Base-by-base conservation (phyloP, 1,284 basidiomycete genomes). In the Naganishia albida region DNA sequence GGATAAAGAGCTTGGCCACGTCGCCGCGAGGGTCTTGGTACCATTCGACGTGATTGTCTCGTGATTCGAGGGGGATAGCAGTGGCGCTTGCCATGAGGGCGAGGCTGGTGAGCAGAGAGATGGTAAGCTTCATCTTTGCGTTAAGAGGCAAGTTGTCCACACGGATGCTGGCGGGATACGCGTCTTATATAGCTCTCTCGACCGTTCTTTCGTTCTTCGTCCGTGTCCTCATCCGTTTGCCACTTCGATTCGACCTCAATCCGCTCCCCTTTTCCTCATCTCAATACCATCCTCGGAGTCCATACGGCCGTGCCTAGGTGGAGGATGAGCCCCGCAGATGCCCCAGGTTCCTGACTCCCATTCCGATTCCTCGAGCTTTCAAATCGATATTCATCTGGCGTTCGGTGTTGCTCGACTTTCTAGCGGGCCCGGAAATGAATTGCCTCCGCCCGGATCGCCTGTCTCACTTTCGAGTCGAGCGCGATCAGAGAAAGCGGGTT, bases 291-390 rank as follows among this genome's bases (percentile, higher is more conserved):
- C 46, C 34, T 34, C 20, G 46, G 46, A 51, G 30, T 15, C 49
- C 30, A n/a, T 51, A n/a, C 54, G 54, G 55, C 3, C 16, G 55
- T 57, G 44, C 55, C 55, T 57, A 57, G 44, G 55, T 57, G 55
- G 55, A 57, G 55, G 52, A 40, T 7, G 23, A 6, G 16, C 13
- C 13, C 23, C 48, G 46, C 46, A 6, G 7, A 20, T 25, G 20
- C 46, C 46, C 46, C 46, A 48, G 20, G 25, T 48, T 20, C 13
- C 46, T 34, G 48, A 16, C 20, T 52, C 2, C 28, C 46, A n/a
- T 50, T 25, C 23, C 23, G 13, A 28, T 26, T 50, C 48, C 23
- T 26, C 48, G 25, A 50, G 28, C 28, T 4, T 8, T 23, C 10
- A 48, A 48, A 26, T 20, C 46, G 46, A 20, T 48, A 20, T n/a